Evolutionary conservation across 129 eudicot genomes (phyloP).

Genomic region (Centaurea solstitialis): DNA sequence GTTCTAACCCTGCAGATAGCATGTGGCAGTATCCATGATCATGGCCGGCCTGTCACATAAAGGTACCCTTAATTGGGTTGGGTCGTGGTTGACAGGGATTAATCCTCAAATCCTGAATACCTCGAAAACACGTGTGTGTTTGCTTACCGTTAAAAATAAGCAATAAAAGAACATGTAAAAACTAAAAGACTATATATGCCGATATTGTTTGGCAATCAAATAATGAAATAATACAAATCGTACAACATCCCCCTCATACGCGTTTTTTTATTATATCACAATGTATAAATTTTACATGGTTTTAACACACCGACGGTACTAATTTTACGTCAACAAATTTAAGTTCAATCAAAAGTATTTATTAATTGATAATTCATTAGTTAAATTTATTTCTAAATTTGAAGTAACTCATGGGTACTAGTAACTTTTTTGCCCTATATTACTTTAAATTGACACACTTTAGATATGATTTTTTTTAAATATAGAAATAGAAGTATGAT

Average conservation of each 20-base stretch:
- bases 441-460: neutral
- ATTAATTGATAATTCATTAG: neutral
- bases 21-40: too few relatives aligned
- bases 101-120: too few relatives aligned
- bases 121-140: too few relatives aligned
- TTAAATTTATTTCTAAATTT: neutral
- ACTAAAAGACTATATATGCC: neutral
- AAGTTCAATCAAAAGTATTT: neutral
- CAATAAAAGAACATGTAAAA: neutral
- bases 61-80: too few relatives aligned
- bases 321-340: neutral
- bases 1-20: too few relatives aligned
- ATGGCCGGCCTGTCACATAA: too few relatives aligned
- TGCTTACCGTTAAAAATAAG: too few relatives aligned
- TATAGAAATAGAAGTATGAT: neutral
- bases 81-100: too few relatives aligned
- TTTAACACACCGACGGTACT: neutral
- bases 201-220: neutral
- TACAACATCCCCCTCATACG: neutral
- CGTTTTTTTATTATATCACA: neutral
- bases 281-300: neutral
- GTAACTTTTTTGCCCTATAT: too few relatives aligned
- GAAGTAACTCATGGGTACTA: neutral
- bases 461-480: neutral
- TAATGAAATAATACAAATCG: neutral